Evolutionary conservation across 106 monocot genomes (phyloP).

Genomic region (Xerophyta viscosa): DNA sequence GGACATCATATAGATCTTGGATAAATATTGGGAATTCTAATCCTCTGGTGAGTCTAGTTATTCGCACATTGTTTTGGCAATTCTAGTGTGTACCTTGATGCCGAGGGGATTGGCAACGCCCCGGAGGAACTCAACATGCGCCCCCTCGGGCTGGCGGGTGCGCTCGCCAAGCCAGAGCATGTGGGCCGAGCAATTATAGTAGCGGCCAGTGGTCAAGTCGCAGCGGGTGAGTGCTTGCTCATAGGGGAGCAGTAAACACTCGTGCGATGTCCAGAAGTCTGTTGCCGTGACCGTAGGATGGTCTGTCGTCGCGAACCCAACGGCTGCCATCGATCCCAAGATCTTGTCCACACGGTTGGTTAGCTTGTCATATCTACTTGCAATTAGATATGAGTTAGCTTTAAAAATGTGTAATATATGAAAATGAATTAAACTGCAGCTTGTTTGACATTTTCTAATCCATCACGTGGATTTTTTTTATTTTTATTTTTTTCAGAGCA

Average conservation of each 20-base stretch:
- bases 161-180: conserved; percentile 86
- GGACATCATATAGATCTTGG: no score
- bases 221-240: conserved; percentile 62
- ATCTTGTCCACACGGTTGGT: conserved; percentile 61
- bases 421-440: no score
- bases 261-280: conserved; percentile 71
- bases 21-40: no score
- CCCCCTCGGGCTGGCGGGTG: conserved; percentile 84
- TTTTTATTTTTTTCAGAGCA: no score
- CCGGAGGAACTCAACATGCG: conserved; percentile 83
- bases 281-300: conserved; percentile 64
- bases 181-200: conserved; percentile 69
- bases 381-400: no score
- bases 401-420: no score
- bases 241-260: conserved; percentile 64
- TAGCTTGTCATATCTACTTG: conserved; percentile 51
- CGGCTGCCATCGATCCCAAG: conserved; percentile 57
- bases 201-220: conserved; percentile 60
- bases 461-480: no score
- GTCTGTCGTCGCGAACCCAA: conserved; percentile 46
- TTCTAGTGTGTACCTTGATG: conserved; percentile 60
- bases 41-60: no score
- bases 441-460: no score
- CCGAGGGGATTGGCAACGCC: conserved; percentile 78
- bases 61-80: no score